Base-by-base conservation (phyloP, 352 stramenopile genomes). In the Phytophthora constricta region DNA sequence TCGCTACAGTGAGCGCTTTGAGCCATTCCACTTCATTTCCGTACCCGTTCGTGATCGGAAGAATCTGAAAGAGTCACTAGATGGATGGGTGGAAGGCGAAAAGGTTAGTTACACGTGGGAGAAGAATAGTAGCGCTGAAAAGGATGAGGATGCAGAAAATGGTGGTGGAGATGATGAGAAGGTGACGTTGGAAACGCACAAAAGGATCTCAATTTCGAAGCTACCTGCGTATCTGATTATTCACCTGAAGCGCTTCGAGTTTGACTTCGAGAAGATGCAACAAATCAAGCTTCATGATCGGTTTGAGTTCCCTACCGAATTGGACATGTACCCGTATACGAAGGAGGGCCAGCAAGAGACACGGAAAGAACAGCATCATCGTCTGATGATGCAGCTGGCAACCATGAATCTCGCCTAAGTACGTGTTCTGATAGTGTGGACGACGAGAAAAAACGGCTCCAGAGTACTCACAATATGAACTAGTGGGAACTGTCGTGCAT, bases 191-290 rank as follows among this genome's bases (percentile, higher is more conserved):
- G 87, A 95, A 41, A 98, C 93, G 0, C 80, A 93, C 68, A 98
- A 98, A 64, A 79, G 90, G 25, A 94, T 96, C 48, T 97, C 84
- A 0, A 97, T 97, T 62, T 82, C 86, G 2, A 90, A 92, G 53
- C 77, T 98, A 17, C 95, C 95, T 5, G 77, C 89, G 22, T 86
- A 96, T 51, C 71, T 98, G 25, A 93, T 98, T 33, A 93, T 98
- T 53, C 96, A 98, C 58, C 61, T 98, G 11, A 98, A 98, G 76
- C 86, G 95, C 0, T 98, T 98, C 46, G 93, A 98, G 59, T 98
- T 98, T 64, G 92, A 98, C 70, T 97, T 97, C 37, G 92, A 97
- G 56, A 95, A 87, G 13, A 97, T 98, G 88, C 89, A 97, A 46
- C 91, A 97, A 70, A 93, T 87, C 42, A 98, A 98, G 58, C 85